Base-by-base conservation (phyloP, 2,329 filamentous ascomycete genomes). In the Helminthosporium solani region DNA sequence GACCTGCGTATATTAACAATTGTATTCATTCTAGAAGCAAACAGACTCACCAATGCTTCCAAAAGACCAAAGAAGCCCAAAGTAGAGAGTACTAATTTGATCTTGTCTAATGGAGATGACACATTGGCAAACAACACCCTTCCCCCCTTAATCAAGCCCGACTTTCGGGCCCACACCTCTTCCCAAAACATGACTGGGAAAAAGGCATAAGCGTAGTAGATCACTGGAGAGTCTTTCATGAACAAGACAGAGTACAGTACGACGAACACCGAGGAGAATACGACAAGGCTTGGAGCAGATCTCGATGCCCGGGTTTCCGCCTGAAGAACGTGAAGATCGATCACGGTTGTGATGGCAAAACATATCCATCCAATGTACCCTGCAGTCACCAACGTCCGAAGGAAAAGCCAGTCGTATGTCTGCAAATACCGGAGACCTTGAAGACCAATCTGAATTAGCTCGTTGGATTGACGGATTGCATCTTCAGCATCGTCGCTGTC, bases 161-260 rank as follows among this genome's bases (percentile, higher is more conserved):
- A 77, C 45, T 90, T 81, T 21, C 87, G 83, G 2, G 88, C 88
- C 69, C 86, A 92, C 0, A 96, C 88, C 63, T 96, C 91, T 70
- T 96, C 92, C 94, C 94, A 99, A 73, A 99, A 97, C 46, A 89
- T 81, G 2, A 96, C 84, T 0, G 94, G 94, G 69, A 99, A 99
- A 58, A 95, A 81, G 0, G 86, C 88, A 67, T 99, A 99, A 2
- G 83, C 82, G 63, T 97, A 99, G 69, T 99, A 99, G 2, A 88
- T 86, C 46, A 78, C 67, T 0, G 92, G 87, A 1, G 91, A 96
- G 35, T 83, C 81, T 36, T 95, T 92, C 46, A 89, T 76, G 47
- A 87, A 75, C 44, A 99, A 87, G 0, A 89, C 84, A 6, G 90
- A 86, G 61, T 87, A 96, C 11, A 97, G 71, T 1, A 77, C 77